phyloP scores from a whole-genome alignment of 257 asterid genomes.

The Primulina huaijiensis region DNA sequence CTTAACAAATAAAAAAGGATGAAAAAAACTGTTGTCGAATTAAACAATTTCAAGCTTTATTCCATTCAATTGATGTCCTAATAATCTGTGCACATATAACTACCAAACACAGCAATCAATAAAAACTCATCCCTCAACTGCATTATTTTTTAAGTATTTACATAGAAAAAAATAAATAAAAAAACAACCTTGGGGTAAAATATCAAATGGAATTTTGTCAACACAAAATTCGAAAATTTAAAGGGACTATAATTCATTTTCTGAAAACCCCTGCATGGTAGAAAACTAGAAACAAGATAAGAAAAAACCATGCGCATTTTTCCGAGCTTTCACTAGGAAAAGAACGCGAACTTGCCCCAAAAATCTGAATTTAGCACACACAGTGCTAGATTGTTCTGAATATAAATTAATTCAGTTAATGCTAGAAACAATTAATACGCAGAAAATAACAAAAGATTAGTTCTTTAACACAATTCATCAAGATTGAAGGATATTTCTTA shows the following conservation, averaged over 20 bases:
- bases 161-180: no score
- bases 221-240: no score
- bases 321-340: background rate
- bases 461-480: background rate
- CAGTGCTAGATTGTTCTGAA: background rate
- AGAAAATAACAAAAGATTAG: background rate
- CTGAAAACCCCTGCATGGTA: background rate
- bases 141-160: background rate
- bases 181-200: background rate
- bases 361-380: background rate
- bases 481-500: conserved; percentile 75
- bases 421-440: background rate
- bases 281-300: background rate
- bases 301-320: background rate
- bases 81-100: background rate
- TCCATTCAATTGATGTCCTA: background rate
- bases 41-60: background rate
- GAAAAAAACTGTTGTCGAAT: background rate
- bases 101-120: background rate
- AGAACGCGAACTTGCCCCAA: background rate
- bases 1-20: background rate
- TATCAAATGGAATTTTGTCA: background rate
- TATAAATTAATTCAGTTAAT: no score
- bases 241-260: background rate
- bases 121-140: background rate